Percentiles rank a stretch among this genome's conserved stretches.
phyloP scores from a whole-genome alignment of 306 rosid genomes.

The Pyrus pyrifolia region DNA sequence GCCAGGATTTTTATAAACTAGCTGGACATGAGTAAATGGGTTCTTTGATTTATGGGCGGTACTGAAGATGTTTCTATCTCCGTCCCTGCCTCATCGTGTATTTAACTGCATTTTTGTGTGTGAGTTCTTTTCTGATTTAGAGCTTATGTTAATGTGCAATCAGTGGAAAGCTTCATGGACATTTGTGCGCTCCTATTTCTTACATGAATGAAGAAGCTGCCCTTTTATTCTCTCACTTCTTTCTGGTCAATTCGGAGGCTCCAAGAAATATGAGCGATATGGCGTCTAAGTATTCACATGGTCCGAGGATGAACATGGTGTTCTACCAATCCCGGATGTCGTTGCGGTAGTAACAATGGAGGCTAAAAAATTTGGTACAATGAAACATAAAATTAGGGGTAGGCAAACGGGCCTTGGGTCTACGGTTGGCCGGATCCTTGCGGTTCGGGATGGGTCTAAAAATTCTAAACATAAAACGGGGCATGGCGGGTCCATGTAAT shows the following conservation, averaged over 20 bases:
- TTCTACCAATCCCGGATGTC: too few species aligned
- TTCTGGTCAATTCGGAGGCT: not conserved
- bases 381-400: too few species aligned
- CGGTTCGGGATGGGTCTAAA: too few species aligned
- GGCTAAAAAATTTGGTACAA: too few species aligned
- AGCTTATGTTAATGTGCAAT: conserved; percentile 15
- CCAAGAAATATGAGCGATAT: not conserved
- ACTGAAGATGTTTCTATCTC: conserved; percentile 24
- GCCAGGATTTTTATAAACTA: not conserved
- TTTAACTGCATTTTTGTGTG: conserved; percentile 25
- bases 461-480: too few species aligned
- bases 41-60: conserved; percentile 23
- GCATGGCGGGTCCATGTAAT: too few species aligned
- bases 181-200: conserved; percentile 22
- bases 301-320: too few species aligned
- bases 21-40: conserved; percentile 22
- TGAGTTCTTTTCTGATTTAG: conserved; percentile 15
- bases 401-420: too few species aligned
- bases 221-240: not conserved
- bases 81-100: conserved; percentile 11
- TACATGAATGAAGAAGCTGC: conserved; percentile 11
- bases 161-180: conserved; percentile 27
- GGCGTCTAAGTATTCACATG: too few species aligned
- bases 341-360: too few species aligned
- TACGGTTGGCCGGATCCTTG: rapidly evolving